Percentiles rank a stretch among this genome's conserved stretches.
Evolutionary conservation across 768 basidiomycete species (phyloP).

Genomic region (Dacryopinax spathularia): DNA sequence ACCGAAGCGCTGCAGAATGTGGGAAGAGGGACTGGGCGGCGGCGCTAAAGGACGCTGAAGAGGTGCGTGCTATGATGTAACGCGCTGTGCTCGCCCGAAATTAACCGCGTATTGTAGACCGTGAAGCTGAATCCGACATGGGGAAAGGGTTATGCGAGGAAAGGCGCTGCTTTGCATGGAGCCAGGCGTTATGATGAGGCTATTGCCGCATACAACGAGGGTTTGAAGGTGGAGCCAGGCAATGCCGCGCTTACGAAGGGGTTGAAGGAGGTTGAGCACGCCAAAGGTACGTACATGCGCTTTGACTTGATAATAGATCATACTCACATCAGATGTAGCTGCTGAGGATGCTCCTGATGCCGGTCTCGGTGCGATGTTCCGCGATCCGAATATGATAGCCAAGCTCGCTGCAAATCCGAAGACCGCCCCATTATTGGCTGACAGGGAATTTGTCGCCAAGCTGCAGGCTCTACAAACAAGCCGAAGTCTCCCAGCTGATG

Average conservation of each 20-base stretch:
- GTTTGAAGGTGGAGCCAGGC: slow-evolving; percentile 61
- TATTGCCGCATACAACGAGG: slow-evolving; percentile 66
- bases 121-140: slow-evolving; percentile 65
- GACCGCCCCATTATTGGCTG: slow-evolving; percentile 68
- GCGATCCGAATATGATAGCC: slow-evolving; percentile 64
- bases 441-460: slow-evolving; percentile 66
- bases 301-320: neutral
- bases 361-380: slow-evolving; percentile 58
- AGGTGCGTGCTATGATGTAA: slow-evolving; percentile 39
- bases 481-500: slow-evolving; percentile 23
- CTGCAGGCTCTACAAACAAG: slow-evolving; percentile 20
- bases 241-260: slow-evolving; percentile 74
- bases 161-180: slow-evolving; percentile 88
- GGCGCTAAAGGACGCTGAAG: slow-evolving; percentile 78
- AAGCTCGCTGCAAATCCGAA: slow-evolving; percentile 81
- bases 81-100: neutral
- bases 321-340: slow-evolving; percentile 11
- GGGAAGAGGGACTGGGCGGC: slow-evolving; percentile 64
- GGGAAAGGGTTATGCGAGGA: slow-evolving; percentile 82
- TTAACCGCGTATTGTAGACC: neutral
- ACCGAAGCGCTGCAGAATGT: slow-evolving; percentile 80
- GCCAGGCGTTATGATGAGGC: slow-evolving; percentile 65
- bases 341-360: slow-evolving; percentile 32
- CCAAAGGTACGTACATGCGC: slow-evolving; percentile 43
- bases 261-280: slow-evolving; percentile 73